A percentile compares a stretch with the other conserved stretches of the same genome.
phyloP scores from a whole-genome alignment of 345 rosid genomes.

The Alliaria petiolata region DNA sequence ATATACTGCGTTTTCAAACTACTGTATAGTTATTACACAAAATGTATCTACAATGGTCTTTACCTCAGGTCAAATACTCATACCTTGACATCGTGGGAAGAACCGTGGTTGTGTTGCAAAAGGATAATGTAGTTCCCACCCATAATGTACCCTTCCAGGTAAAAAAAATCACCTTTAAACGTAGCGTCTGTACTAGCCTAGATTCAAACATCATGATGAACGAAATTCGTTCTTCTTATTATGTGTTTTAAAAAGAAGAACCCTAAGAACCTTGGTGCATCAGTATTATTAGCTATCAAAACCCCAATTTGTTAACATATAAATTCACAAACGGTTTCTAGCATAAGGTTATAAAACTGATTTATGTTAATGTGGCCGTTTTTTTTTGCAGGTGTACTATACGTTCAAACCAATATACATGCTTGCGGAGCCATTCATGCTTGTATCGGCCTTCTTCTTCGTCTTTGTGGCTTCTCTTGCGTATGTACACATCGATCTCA shows the following conservation, averaged over 20 bases:
- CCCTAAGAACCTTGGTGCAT: neutral
- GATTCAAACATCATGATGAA: no score
- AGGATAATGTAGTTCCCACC: constrained; percentile 77
- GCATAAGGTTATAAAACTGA: neutral
- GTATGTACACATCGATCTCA: constrained; percentile 79
- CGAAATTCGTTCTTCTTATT: neutral
- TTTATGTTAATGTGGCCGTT: neutral
- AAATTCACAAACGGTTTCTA: neutral
- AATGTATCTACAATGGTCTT: neutral
- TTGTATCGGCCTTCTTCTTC: constrained; percentile 72
- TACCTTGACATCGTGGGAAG: constrained; percentile 98
- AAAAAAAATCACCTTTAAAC: neutral
- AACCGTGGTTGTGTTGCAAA: constrained; percentile 88
- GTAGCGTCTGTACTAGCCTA: no score
- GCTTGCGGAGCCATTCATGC: constrained; percentile 97
- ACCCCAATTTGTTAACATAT: neutral
- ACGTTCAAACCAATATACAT: constrained; percentile 90
- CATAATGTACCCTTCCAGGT: constrained; percentile 91
- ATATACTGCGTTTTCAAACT: neutral
- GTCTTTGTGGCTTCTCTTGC: constrained; percentile 71
- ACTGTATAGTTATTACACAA: neutral
- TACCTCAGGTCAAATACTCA: constrained; percentile 73
- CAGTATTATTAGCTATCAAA: neutral
- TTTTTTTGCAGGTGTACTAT: constrained; percentile 69
- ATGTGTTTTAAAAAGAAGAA: neutral